Evolutionary conservation across 768 basidiomycete species (phyloP), one percentile per base, ranked within the genome.

Genomic region (Pleurotus sapidus): DNA sequence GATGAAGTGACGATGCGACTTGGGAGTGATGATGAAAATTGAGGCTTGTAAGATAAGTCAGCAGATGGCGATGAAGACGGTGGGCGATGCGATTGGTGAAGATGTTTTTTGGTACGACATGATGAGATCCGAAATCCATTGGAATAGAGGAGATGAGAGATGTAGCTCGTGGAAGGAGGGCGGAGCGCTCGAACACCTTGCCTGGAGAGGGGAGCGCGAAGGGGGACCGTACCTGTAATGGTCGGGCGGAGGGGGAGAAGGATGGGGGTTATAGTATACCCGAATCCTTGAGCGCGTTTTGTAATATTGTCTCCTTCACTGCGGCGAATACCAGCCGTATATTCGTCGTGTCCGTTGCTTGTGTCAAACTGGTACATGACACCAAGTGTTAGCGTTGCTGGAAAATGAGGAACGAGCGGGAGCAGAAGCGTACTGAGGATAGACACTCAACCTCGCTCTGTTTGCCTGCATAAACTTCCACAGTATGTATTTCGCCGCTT

Each of bases 401-500:
- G 30, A 34, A 0, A 34, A 25, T 15, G 12, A 39, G 45, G 30
- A 20, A 30, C 17, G 15, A 39, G 38, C 5, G 8, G n/a, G 37
- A 25, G 20, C 37, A 49, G 39, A 42, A 34, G 80, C 88, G 37
- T 60, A 91, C 91, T 97, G 94, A 2, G 94, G 94, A 70, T 95
- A 97, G 17, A 97, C 90, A 57, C 88, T 93, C 62, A 95, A 72
- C 51, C 87, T 71, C 55, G 91, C 91, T 18, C 89, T 74, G 63
- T 95, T 96, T 56, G 90, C 88, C 70, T 96, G 92, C 80, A 94
- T 95, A 64, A 96, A 98, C 65, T 90, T 77, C 95, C 93, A 97
- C 38, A 98, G 75, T 54, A 98, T 94, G 61, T 93, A 96, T 64
- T 95, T 94, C 0, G 94, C 93, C 1, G 93, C 93, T 70, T 95